Conservation (phyloP, 495 filamentous ascomycete genomes). For the Xylaria acuta region DNA sequence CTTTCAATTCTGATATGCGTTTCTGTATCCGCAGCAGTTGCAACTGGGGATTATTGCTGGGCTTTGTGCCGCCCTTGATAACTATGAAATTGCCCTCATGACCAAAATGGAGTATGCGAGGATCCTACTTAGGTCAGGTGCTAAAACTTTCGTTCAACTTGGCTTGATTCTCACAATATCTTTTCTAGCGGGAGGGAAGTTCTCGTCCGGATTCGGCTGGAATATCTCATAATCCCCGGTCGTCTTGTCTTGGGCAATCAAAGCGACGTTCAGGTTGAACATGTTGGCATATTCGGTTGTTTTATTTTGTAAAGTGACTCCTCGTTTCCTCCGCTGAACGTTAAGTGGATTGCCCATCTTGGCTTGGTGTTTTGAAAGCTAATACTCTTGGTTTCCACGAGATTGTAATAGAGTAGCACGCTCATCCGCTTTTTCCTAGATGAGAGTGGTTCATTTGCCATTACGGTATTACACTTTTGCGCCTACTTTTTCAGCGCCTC, state of each 20-base stretch:
- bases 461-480: not conserved
- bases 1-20: no score
- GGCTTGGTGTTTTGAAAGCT: no score
- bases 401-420: no score
- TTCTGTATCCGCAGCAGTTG: no score
- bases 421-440: not conserved
- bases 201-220: not conserved
- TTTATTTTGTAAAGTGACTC: not conserved
- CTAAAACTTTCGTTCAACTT: not conserved
- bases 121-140: not conserved
- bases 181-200: not conserved
- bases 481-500: conserved; percentile 3
- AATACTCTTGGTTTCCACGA: no score
- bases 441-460: not conserved
- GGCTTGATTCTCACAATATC: not conserved
- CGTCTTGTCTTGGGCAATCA: not conserved
- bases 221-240: not conserved
- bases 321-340: not conserved
- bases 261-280: not conserved
- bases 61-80: no score
- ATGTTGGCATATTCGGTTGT: not conserved
- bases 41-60: no score
- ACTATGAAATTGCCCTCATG: not conserved
- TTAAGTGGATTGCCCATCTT: no score
- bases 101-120: not conserved